Percentiles rank a stretch among this genome's conserved stretches.
phyloP scores from a whole-genome alignment of 768 basidiomycete species.

The Myochromella boudieri region DNA sequence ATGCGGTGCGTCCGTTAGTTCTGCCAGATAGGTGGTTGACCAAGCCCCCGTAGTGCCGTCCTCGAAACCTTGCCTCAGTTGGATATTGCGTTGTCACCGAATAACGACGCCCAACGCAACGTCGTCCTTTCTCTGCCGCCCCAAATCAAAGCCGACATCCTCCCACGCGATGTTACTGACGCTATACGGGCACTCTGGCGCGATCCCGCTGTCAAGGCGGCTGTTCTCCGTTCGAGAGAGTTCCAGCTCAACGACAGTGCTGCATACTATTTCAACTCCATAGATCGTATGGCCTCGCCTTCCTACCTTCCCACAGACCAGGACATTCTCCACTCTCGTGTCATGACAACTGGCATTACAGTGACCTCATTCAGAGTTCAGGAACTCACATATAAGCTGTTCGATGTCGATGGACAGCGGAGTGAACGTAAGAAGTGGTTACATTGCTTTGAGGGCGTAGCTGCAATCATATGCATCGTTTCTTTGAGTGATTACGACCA shows the following conservation, averaged over 20 bases:
- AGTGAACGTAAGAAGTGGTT: conserved; percentile 92
- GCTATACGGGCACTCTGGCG: conserved; percentile 83
- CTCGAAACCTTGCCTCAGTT: conserved; percentile 88
- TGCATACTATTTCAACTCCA: conserved; percentile 89
- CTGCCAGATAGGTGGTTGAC: too few relatives aligned
- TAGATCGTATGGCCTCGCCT: conserved; percentile 74
- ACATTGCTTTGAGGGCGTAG: conserved; percentile 90
- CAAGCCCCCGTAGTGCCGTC: conserved; percentile 5
- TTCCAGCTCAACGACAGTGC: conserved; percentile 95
- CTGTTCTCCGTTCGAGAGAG: conserved; percentile 80
- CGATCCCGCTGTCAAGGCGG: conserved; percentile 72
- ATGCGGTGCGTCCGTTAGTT: conserved; percentile 59
- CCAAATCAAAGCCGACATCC: conserved; percentile 64
- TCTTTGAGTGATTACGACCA: conserved; percentile 86
- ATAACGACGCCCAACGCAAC: conserved; percentile 62
- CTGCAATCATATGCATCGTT: conserved; percentile 88
- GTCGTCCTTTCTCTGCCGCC: conserved; percentile 67
- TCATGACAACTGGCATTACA: conserved; percentile 95
- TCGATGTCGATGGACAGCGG: conserved; percentile 86
- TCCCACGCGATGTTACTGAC: conserved; percentile 71
- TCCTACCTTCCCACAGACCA: conserved; percentile 88
- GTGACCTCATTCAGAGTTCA: conserved; percentile 94
- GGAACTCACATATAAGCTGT: conserved; percentile 86
- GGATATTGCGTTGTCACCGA: conserved; percentile 64
- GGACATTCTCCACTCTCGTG: conserved; percentile 87